Conservation (phyloP, 108 stramenopile species). For the Schizochytrium sp. region DNA sequence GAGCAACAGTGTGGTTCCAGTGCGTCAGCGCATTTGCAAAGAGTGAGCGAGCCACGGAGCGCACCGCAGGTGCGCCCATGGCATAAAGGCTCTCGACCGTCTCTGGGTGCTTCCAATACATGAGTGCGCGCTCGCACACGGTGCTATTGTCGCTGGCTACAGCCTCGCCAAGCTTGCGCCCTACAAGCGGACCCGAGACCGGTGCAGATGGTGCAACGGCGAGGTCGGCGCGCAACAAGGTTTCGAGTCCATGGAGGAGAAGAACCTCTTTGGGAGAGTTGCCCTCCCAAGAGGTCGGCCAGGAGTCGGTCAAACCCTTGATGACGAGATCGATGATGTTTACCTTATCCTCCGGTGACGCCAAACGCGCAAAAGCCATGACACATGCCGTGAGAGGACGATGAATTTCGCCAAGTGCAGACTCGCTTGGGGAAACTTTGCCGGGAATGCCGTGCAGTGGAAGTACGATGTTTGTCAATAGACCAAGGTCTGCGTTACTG, state of each 20-base stretch:
- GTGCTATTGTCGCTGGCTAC: constrained; percentile 36
- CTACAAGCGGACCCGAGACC: not conserved
- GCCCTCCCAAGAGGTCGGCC: constrained; percentile 41
- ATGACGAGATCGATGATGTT: not conserved
- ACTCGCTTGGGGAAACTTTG: not conserved
- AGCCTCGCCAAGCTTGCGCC: constrained; percentile 25
- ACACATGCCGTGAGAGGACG: not conserved
- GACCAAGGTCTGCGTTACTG: not conserved
- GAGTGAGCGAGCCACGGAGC: not conserved
- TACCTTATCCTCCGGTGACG: not conserved
- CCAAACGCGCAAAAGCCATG: not conserved
- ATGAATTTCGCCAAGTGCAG: not conserved
- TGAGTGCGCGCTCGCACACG: constrained; percentile 39
- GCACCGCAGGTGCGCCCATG: not conserved
- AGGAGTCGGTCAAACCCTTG: not conserved
- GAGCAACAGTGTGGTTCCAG: constrained; percentile 55
- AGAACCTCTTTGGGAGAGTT: constrained; percentile 56
- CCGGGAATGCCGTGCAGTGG: not conserved
- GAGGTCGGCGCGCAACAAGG: constrained; percentile 12
- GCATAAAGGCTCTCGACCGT: constrained; percentile 4
- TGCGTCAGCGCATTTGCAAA: constrained; percentile 29
- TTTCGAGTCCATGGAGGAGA: constrained; percentile 45
- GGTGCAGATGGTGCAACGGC: not conserved
- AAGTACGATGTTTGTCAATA: not conserved
- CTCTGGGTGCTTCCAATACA: constrained; percentile 33